These are phyloP conservation scores for Coleophoma cylindrospora DNA, from an alignment of 2,329 filamentous ascomycete genomes.

Conservation along the genomic window DNA sequence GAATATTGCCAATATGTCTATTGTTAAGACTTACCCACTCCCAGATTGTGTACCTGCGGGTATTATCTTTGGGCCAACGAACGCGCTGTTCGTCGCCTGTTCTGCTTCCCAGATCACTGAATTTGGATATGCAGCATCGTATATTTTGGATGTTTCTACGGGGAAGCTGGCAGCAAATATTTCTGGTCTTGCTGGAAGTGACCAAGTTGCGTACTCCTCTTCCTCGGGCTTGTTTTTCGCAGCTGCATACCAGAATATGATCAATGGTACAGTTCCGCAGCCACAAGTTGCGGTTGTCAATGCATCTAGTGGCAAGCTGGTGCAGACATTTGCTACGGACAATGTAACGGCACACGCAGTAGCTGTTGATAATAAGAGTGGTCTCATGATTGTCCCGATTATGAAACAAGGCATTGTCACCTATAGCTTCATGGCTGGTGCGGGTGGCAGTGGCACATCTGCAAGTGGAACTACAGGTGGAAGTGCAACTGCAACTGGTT, in stretches of 20 bases:
- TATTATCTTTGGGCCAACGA: no score
- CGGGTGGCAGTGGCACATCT: not conserved
- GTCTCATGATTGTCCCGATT: constrained; percentile 5
- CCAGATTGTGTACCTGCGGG: no score
- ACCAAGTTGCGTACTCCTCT: not conserved
- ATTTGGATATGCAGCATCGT: no score
- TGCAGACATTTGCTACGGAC: constrained; percentile 7
- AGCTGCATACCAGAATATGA: constrained; percentile 1
- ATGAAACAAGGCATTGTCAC: constrained; percentile 3
- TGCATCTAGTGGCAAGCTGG: not conserved
- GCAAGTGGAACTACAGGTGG: not conserved
- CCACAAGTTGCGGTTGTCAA: not conserved
- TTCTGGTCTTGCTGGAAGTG: not conserved
- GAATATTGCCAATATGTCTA: not conserved
- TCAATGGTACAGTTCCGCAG: not conserved
- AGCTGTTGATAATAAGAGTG: constrained; percentile 4
- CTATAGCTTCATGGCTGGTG: not conserved
- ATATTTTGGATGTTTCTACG: no score
- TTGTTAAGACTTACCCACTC: no score
- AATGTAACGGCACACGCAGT: constrained; percentile 9
- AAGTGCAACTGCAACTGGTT: not conserved
- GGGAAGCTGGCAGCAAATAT: not conserved
- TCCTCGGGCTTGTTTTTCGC: not conserved
- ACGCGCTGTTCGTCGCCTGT: no score
- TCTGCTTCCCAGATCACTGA: no score